phyloP scores from a whole-genome alignment of 2,329 filamentous ascomycete species.

The Paecilomyces dactylethromorphus region DNA sequence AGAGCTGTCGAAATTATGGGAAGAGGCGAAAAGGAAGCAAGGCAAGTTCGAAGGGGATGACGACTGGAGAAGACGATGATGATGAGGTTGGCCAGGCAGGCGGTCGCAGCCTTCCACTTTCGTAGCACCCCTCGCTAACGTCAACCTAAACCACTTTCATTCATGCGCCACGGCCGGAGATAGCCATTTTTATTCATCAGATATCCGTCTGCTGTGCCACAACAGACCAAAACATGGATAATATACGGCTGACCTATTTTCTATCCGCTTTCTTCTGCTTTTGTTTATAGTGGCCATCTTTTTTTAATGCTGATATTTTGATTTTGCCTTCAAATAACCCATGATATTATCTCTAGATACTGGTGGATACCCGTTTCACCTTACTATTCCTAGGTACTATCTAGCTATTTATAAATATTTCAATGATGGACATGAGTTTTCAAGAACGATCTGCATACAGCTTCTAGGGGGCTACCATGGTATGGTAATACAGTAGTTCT shows the following conservation, averaged over 20 bases:
- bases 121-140: conserved; percentile 5
- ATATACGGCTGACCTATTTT: not conserved
- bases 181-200: not conserved
- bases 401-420: no score
- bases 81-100: conserved; percentile 3
- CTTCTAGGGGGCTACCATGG: no score
- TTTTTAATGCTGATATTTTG: no score
- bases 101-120: conserved; percentile 4
- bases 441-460: no score
- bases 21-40: not conserved
- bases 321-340: no score
- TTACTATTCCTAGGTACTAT: no score
- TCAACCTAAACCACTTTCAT: conserved; percentile 4
- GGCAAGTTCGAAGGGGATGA: not conserved
- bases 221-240: not conserved
- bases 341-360: no score
- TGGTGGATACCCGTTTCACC: no score
- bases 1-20: not conserved
- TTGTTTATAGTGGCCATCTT: not conserved
- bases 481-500: no score
- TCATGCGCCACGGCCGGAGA: not conserved
- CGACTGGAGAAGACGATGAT: conserved; percentile 3
- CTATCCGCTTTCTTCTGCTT: not conserved
- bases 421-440: no score
- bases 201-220: not conserved